Percentiles rank a stretch among this genome's conserved stretches.
Evolutionary conservation across 768 basidiomycete species (phyloP).

Genomic region (Lactarius hatsudake): DNA sequence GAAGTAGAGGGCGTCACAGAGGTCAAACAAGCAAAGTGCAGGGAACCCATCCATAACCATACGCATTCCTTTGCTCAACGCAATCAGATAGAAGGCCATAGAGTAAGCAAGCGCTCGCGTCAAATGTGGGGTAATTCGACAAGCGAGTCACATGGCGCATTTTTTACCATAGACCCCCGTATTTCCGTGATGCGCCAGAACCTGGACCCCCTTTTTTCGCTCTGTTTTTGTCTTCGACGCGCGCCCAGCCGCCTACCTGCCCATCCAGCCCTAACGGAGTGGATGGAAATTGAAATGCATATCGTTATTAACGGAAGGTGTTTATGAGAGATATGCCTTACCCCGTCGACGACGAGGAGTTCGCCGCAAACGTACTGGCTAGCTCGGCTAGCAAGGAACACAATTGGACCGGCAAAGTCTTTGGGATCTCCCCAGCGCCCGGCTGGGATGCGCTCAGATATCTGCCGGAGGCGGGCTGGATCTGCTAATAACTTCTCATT

Average conservation of each 20-base stretch:
- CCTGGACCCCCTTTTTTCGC: not conserved
- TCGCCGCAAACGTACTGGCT: constrained; percentile 71
- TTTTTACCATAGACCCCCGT: constrained; percentile 11
- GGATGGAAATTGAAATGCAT: constrained; percentile 12
- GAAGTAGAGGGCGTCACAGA: not conserved
- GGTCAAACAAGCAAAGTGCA: not conserved
- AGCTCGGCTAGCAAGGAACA: constrained; percentile 63
- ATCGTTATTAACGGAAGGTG: constrained; percentile 11
- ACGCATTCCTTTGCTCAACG: constrained; percentile 6
- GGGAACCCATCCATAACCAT: not conserved
- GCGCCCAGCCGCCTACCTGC: constrained; percentile 27
- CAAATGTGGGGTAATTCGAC: constrained; percentile 14
- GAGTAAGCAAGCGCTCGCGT: constrained; percentile 8
- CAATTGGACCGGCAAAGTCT: constrained; percentile 65
- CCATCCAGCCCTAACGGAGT: constrained; percentile 31
- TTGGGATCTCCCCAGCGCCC: constrained; percentile 63
- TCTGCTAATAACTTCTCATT: constrained; percentile 63
- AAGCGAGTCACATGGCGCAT: constrained; percentile 15
- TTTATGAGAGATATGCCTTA: constrained; percentile 37
- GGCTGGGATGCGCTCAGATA: constrained; percentile 68
- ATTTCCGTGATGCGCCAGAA: constrained; percentile 18
- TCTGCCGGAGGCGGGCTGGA: constrained; percentile 59
- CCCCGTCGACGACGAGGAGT: constrained; percentile 64
- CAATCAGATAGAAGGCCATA: constrained; percentile 12
- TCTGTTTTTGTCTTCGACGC: constrained; percentile 2